Conservation (phyloP, 2,329 filamentous ascomycete genomes). For the Sporothrix sp. region DNA sequence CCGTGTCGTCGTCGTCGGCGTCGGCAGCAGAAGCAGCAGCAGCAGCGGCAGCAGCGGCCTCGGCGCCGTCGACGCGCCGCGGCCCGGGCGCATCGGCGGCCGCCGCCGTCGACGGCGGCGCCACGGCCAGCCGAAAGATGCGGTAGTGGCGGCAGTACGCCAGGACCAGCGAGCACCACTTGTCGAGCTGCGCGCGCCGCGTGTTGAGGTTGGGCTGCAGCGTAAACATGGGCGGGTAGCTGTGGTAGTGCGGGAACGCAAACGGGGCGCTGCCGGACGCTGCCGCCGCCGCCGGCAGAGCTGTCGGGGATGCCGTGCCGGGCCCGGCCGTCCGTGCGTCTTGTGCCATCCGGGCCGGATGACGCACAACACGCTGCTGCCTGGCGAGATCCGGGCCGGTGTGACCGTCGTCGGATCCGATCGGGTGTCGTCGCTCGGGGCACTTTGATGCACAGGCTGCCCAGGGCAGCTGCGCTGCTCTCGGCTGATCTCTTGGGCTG, state of each 20-base stretch:
- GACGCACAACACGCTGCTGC: too few species aligned
- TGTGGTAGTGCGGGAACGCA: slow-evolving; percentile 54
- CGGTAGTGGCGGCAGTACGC: slow-evolving; percentile 71
- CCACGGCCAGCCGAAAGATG: slow-evolving; percentile 64
- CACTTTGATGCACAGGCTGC: too few species aligned
- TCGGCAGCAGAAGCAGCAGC: slow-evolving; percentile 31
- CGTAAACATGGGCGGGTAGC: slow-evolving; percentile 80
- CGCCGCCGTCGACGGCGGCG: slow-evolving; percentile 10
- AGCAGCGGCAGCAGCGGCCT: slow-evolving; percentile 26
- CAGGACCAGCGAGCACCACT: slow-evolving; percentile 81
- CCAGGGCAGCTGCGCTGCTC: too few species aligned
- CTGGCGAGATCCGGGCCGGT: too few species aligned
- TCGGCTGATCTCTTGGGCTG: too few species aligned
- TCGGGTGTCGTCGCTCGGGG: too few species aligned
- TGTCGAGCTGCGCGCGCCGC: slow-evolving; percentile 63
- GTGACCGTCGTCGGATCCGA: too few species aligned
- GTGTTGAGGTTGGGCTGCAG: slow-evolving; percentile 66
- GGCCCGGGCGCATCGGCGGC: slow-evolving; percentile 28
- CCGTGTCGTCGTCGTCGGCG: slow-evolving; percentile 30
- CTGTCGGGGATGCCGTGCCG: slow-evolving; percentile 4
- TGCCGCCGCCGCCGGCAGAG: not conserved
- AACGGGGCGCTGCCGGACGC: slow-evolving; percentile 26
- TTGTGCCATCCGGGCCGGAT: not conserved
- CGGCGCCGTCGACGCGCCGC: slow-evolving; percentile 26
- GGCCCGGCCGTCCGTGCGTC: not conserved